phyloP scores from a whole-genome alignment of 345 rosid species.

The Salix brachista region DNA sequence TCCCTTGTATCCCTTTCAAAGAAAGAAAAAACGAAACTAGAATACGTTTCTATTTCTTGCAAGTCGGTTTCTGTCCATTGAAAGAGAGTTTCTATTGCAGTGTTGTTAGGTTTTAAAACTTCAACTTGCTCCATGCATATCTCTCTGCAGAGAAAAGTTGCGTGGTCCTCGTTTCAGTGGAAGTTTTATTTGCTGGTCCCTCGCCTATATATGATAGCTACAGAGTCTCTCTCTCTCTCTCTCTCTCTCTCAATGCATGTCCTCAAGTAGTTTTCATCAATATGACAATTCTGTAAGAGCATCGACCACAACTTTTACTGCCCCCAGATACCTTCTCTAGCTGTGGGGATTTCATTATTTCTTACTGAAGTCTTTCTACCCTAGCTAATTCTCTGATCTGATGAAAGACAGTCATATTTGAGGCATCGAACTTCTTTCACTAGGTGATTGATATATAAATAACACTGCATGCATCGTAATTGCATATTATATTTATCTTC shows the following conservation, averaged over 20 bases:
- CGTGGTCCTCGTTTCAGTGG: constrained; percentile 41
- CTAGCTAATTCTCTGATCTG: not conserved
- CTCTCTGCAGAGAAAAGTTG: constrained; percentile 26
- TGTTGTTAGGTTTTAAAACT: constrained; percentile 5
- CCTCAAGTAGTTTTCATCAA: constrained; percentile 26
- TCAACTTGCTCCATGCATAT: constrained; percentile 33
- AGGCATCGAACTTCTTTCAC: not conserved
- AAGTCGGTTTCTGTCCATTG: not conserved
- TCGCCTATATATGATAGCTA: constrained; percentile 17
- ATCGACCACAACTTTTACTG: constrained; percentile 28
- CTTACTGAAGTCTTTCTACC: not conserved
- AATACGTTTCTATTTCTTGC: constrained; percentile 15
- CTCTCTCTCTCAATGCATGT: not conserved
- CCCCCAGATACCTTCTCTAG: constrained; percentile 13
- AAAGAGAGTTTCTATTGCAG: not conserved
- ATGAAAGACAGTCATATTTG: not conserved
- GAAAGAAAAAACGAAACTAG: constrained; percentile 18
- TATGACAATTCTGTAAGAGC: constrained; percentile 18
- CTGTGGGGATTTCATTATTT: constrained; percentile 1
- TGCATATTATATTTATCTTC: not conserved
- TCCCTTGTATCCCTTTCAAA: not conserved
- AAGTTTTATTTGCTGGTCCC: constrained; percentile 41
- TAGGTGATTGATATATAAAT: not conserved
- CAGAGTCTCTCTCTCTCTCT: not conserved
- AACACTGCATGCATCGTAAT: not conserved